Evolutionary conservation across 306 rosid genomes (phyloP).

Genomic region (Sicyos baderoa): DNA sequence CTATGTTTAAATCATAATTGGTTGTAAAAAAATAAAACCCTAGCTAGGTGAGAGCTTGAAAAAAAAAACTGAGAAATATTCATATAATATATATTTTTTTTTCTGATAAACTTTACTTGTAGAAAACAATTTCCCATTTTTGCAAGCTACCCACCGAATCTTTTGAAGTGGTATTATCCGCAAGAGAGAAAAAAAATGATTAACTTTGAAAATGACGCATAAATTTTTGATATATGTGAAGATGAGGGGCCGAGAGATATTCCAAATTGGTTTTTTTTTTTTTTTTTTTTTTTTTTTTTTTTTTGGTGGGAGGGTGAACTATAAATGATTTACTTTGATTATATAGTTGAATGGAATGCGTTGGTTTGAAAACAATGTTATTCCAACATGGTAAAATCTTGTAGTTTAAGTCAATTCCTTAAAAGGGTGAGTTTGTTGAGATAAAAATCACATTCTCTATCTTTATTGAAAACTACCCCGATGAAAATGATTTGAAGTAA

Average conservation of each 20-base stretch:
- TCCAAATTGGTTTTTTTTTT: slow-evolving; percentile 24
- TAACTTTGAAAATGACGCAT: slow-evolving; percentile 48
- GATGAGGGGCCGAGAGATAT: slow-evolving; percentile 4
- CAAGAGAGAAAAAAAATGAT: neutral
- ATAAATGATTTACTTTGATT: neutral
- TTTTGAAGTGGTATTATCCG: slow-evolving; percentile 29
- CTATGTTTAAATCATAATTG: neutral
- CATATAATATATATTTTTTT: neutral
- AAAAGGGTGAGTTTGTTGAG: neutral
- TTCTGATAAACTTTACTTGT: slow-evolving; percentile 55
- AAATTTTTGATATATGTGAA: slow-evolving; percentile 33
- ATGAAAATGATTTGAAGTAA: neutral
- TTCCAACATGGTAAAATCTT: slow-evolving; percentile 17
- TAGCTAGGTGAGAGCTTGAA: neutral
- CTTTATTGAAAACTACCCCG: neutral
- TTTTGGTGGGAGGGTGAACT: no score
- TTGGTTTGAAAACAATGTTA: slow-evolving; percentile 32
- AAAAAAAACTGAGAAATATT: neutral
- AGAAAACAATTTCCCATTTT: slow-evolving; percentile 73
- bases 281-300: no score
- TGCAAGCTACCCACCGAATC: slow-evolving; percentile 69
- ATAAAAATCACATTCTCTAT: neutral
- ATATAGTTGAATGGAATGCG: slow-evolving; percentile 25
- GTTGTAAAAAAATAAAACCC: neutral
- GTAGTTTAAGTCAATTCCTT: slow-evolving; percentile 4